These are phyloP conservation scores for Globisporangium middletonii DNA, from an alignment of 352 stramenopile species.

Conservation along the genomic window DNA sequence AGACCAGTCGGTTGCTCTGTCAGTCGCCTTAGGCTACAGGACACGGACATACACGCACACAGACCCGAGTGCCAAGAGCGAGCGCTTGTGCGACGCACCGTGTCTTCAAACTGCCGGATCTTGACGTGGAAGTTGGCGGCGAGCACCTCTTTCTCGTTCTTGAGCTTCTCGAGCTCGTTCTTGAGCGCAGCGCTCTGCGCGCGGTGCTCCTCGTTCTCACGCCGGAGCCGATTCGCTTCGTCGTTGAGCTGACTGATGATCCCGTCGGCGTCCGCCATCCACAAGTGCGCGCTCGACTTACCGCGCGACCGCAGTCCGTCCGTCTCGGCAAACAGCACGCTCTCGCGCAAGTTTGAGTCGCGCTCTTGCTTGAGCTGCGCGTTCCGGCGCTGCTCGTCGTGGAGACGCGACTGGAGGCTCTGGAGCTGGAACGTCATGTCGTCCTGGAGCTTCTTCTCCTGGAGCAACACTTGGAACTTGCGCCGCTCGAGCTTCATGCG, in stretches of 20 bases:
- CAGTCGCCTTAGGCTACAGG: background rate
- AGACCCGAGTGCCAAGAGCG: background rate
- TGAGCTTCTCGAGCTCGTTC: conserved; percentile 48
- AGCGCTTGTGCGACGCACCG: conserved; percentile 17
- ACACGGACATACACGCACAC: background rate
- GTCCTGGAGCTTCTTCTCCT: conserved; percentile 51
- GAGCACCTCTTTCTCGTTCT: conserved; percentile 73
- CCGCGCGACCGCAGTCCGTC: conserved; percentile 37
- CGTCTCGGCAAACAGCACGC: conserved; percentile 31
- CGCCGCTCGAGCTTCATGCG: conserved; percentile 54
- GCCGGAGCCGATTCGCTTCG: conserved; percentile 60
- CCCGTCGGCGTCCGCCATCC: conserved; percentile 82
- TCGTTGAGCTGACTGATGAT: conserved; percentile 79
- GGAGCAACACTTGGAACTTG: conserved; percentile 47
- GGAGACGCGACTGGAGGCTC: conserved; percentile 50
- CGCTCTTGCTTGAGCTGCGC: conserved; percentile 45
- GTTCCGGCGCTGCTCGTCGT: conserved; percentile 58
- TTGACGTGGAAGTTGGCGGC: conserved; percentile 80
- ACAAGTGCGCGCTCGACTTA: conserved; percentile 64
- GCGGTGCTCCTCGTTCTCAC: conserved; percentile 72
- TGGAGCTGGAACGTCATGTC: conserved; percentile 53
- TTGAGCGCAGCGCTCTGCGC: conserved; percentile 37
- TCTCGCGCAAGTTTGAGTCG: conserved; percentile 36
- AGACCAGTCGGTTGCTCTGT: background rate
- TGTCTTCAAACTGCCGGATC: conserved; percentile 70